Evolutionary conservation across 768 basidiomycete genomes (phyloP).

Genomic region (Cyclocybe cylindracea): DNA sequence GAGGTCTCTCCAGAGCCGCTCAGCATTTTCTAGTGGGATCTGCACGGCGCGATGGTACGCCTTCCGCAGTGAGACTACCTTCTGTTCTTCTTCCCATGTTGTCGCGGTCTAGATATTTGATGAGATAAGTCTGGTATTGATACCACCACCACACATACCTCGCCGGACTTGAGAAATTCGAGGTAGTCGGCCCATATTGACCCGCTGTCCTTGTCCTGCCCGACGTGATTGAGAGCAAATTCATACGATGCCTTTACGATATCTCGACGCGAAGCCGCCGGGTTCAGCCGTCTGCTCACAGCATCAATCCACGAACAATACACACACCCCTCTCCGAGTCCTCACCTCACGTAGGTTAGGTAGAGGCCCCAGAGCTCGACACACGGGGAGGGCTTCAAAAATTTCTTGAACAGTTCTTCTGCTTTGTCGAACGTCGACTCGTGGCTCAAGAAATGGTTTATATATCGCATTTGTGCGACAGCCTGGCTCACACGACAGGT

Average conservation of each 20-base stretch:
- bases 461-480: constrained; percentile 82
- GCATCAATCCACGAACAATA: constrained; percentile 9
- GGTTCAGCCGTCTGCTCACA: constrained; percentile 59
- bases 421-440: constrained; percentile 71
- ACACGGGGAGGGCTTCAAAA: constrained; percentile 80
- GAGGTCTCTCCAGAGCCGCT: constrained; percentile 90
- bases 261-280: constrained; percentile 66
- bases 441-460: constrained; percentile 71
- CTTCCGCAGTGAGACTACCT: constrained; percentile 90
- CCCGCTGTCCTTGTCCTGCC: constrained; percentile 89
- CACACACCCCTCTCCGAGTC: constrained; percentile 30
- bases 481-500: constrained; percentile 58
- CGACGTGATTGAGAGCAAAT: constrained; percentile 86
- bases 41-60: constrained; percentile 93
- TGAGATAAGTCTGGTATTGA: too few species aligned
- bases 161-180: constrained; percentile 78
- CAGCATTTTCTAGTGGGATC: constrained; percentile 92
- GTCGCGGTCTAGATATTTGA: constrained; percentile 55
- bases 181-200: constrained; percentile 96
- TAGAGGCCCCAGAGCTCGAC: constrained; percentile 95
- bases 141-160: constrained; percentile 58
- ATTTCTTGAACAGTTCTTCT: constrained; percentile 87
- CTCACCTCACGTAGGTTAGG: constrained; percentile 89
- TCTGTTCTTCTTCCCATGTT: constrained; percentile 95
- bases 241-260: constrained; percentile 89